Percentiles rank a stretch among this genome's conserved stretches.
phyloP scores from a whole-genome alignment of 192 early-diverging fungal species.

The Coemansia sp. region DNA sequence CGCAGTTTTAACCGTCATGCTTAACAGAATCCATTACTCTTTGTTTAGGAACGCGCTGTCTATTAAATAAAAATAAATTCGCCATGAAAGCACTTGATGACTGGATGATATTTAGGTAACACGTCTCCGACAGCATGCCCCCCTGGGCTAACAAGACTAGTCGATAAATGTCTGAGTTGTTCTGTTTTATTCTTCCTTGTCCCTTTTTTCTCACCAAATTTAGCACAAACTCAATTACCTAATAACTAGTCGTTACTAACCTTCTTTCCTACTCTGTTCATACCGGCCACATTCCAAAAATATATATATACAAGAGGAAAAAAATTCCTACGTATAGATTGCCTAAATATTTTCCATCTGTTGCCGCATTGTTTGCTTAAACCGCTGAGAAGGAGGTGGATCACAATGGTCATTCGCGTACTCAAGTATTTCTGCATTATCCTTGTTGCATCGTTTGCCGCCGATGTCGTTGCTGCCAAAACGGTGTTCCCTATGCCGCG shows the following conservation, averaged over 20 bases:
- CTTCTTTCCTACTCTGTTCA: no score
- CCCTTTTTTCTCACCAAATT: background rate
- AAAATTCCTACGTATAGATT: background rate
- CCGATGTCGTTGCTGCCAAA: slow-evolving; percentile 22
- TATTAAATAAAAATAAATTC: background rate
- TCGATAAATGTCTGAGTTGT: background rate
- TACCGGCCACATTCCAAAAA: background rate
- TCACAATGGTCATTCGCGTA: slow-evolving; percentile 12
- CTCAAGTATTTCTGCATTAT: slow-evolving; percentile 47
- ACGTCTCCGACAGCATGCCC: background rate
- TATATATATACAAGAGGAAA: background rate
- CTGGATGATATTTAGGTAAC: background rate
- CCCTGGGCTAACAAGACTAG: background rate
- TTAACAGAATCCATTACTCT: background rate
- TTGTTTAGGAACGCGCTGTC: background rate
- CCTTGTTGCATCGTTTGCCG: slow-evolving; percentile 17
- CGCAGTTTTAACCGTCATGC: background rate
- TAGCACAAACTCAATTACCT: background rate
- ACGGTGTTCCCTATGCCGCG: slow-evolving; percentile 49
- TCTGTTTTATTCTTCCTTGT: background rate
- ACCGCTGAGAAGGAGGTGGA: background rate
- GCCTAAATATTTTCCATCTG: background rate
- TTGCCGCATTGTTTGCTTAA: background rate
- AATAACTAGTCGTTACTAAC: no score
- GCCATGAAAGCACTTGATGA: background rate